phyloP scores from a whole-genome alignment of 2,329 filamentous ascomycete species.

The Cercospora zeae-maydis region DNA sequence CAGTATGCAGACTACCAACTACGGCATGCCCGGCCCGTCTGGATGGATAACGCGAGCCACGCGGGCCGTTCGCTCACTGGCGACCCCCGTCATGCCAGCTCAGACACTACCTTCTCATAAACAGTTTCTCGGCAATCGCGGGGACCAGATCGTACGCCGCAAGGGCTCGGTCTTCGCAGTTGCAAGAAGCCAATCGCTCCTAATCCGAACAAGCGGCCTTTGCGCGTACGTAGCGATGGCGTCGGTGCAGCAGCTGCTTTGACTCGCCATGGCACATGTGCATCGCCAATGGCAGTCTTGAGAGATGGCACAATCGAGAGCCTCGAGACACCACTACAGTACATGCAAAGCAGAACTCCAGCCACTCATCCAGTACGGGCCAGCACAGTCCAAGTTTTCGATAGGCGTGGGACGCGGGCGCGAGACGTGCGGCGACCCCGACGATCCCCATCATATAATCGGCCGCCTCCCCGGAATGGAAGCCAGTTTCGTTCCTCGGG shows the following conservation, averaged over 20 bases:
- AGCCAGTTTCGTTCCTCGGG: background rate
- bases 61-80: background rate
- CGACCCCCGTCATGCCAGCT: background rate
- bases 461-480: background rate
- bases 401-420: background rate
- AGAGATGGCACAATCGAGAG: background rate
- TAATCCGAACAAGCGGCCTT: background rate
- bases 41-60: background rate
- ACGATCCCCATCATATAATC: background rate
- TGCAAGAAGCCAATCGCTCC: background rate
- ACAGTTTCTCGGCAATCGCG: background rate
- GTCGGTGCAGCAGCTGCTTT: background rate
- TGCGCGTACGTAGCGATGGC: background rate
- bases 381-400: background rate
- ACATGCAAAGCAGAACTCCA: conserved; percentile 6
- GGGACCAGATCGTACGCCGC: background rate
- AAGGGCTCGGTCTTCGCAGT: conserved; percentile 1
- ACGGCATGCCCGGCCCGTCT: background rate
- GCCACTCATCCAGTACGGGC: background rate
- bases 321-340: background rate
- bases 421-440: background rate
- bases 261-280: background rate
- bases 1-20: too few relatives aligned
- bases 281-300: background rate
- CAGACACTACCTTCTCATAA: background rate